Percentiles rank a stretch among this genome's conserved stretches.
These are phyloP conservation scores for Candolleomyces eurysporus DNA, from an alignment of 768 basidiomycete genomes.

Conservation along the genomic window DNA sequence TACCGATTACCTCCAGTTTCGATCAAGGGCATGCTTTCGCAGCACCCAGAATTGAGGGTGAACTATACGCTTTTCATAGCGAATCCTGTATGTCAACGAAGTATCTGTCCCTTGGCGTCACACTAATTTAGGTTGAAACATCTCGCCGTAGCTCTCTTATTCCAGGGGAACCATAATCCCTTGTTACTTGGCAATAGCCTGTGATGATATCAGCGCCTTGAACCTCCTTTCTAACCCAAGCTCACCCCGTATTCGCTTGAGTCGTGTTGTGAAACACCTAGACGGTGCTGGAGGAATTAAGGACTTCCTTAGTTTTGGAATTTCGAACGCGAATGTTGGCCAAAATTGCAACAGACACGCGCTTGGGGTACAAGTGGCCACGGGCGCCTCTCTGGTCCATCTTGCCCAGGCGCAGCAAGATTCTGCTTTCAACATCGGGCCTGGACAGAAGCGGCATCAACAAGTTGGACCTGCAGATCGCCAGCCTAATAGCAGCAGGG, in stretches of 20 bases:
- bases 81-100: constrained; percentile 19
- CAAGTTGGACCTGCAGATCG: no score
- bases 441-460: no score
- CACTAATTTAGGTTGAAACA: not conserved
- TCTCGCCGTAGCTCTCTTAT: constrained; percentile 22
- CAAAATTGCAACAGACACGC: no score
- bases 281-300: not conserved
- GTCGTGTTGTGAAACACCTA: constrained; percentile 15
- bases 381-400: no score
- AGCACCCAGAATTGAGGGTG: not conserved
- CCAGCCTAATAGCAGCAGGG: not conserved
- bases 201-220: constrained; percentile 20
- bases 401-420: no score
- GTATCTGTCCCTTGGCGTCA: not conserved
- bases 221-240: constrained; percentile 19
- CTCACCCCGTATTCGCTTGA: constrained; percentile 17
- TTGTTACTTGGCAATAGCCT: constrained; percentile 21
- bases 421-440: no score
- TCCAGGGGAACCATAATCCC: constrained; percentile 31
- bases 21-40: not conserved
- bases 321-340: not conserved
- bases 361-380: not conserved
- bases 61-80: constrained; percentile 22
- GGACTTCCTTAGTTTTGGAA: not conserved
- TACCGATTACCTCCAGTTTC: not conserved